Percentiles rank a stretch among this genome's conserved stretches.
Evolutionary conservation across 1,139 yeast genomes (phyloP).

Genomic region (Eremothecium gossypii): DNA sequence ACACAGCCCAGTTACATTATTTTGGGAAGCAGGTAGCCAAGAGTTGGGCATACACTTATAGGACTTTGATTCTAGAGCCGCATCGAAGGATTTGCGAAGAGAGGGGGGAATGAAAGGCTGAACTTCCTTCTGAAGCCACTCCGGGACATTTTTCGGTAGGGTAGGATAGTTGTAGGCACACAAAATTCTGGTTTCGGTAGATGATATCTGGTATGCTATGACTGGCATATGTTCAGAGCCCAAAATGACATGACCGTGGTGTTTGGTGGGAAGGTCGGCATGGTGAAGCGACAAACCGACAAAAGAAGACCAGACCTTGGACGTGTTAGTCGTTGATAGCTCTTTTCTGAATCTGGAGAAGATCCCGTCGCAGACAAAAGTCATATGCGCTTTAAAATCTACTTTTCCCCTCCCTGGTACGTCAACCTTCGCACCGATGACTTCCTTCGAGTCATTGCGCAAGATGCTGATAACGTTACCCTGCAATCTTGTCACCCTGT

Average conservation of each 20-base stretch:
- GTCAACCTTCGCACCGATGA: slow-evolving; percentile 56
- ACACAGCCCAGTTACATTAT: slow-evolving; percentile 64
- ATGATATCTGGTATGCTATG: slow-evolving; percentile 76
- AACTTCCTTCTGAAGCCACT: slow-evolving; percentile 52
- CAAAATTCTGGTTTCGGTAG: slow-evolving; percentile 73
- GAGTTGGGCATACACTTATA: slow-evolving; percentile 92
- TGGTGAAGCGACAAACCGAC: slow-evolving; percentile 71
- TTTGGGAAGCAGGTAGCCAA: slow-evolving; percentile 66
- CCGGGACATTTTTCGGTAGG: slow-evolving; percentile 62
- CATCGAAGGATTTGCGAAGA: slow-evolving; percentile 55
- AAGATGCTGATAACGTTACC: slow-evolving; percentile 69
- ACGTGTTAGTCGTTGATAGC: slow-evolving; percentile 46
- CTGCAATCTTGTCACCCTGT: slow-evolving; percentile 66
- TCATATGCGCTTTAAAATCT: slow-evolving; percentile 48
- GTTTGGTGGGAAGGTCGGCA: slow-evolving; percentile 60
- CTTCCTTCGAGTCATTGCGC: slow-evolving; percentile 43
- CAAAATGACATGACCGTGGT: slow-evolving; percentile 84
- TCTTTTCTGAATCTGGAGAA: slow-evolving; percentile 86
- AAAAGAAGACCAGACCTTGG: slow-evolving; percentile 72
- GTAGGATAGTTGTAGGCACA: slow-evolving; percentile 76
- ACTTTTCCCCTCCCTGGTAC: slow-evolving; percentile 32
- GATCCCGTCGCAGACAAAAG: slow-evolving; percentile 87
- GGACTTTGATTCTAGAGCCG: slow-evolving; percentile 43
- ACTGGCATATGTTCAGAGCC: slow-evolving; percentile 79
- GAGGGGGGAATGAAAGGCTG: slow-evolving; percentile 59